Conservation (phyloP, 2,329 filamentous ascomycete species). For the Colletotrichum sp. region DNA sequence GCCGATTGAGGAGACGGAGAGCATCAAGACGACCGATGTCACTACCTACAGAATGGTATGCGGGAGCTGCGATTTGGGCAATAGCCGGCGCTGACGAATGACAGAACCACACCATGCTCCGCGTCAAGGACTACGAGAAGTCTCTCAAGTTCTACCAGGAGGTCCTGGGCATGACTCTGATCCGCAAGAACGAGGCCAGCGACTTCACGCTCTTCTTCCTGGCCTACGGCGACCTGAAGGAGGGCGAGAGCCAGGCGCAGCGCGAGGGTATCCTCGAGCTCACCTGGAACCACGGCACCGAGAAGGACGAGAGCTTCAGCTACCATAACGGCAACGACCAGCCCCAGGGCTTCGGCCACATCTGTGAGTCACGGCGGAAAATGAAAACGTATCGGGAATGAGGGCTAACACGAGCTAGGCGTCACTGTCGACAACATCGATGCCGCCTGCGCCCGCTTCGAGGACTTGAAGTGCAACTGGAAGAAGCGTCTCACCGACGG, state of each 20-base stretch:
- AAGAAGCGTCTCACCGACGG: slow-evolving; percentile 96
- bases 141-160: slow-evolving; percentile 85
- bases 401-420: slow-evolving; percentile 44
- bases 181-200: slow-evolving; percentile 74
- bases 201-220: slow-evolving; percentile 94
- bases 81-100: not conserved
- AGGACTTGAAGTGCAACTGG: slow-evolving; percentile 82
- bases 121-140: slow-evolving; percentile 81
- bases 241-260: slow-evolving; percentile 62
- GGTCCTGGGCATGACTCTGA: slow-evolving; percentile 83
- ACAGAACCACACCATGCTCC: slow-evolving; percentile 91
- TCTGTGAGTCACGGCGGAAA: slow-evolving; percentile 62
- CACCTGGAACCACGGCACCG: slow-evolving; percentile 84
- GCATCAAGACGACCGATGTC: slow-evolving; percentile 74
- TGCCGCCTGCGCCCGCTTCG: slow-evolving; percentile 85
- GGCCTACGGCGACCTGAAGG: slow-evolving; percentile 67
- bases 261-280: slow-evolving; percentile 88
- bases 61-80: no score
- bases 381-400: not conserved
- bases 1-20: slow-evolving; percentile 73
- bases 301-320: slow-evolving; percentile 81
- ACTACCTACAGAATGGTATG: slow-evolving; percentile 74
- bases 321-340: slow-evolving; percentile 94
- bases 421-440: slow-evolving; percentile 88
- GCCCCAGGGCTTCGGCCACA: slow-evolving; percentile 93